Evolutionary conservation across 805 yeast species (phyloP), one percentile per base, ranked within the genome.

Genomic region (Candida sonorensis): DNA sequence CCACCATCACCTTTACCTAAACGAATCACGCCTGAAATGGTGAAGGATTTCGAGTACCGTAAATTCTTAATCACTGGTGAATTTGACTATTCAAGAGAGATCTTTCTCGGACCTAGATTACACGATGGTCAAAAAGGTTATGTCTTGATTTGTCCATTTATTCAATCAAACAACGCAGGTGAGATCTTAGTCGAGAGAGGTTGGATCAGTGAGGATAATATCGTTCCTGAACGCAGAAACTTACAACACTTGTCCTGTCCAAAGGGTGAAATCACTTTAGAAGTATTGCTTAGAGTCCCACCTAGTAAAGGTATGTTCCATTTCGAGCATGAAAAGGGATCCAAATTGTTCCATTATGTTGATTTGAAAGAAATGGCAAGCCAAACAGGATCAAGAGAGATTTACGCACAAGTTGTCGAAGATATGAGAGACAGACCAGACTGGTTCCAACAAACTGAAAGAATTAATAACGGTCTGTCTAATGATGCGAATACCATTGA

Each of bases 101-200:
- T 87, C 61, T 81, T 84, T 48, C 85, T 92, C 32, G 97, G 97
- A 0, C 97, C 98, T 5, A 69, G 96, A 42, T 65, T 81, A 30
- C 67, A 69, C 42, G 77, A 85, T 40, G 85, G 79, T 27, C 69
- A 67, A 4, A 70, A 76, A 35, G 98, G 98, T 1, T 92, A 84
- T 55, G 59, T 73, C 16, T 68, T 90, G 5, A 75, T 83, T 19
- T 81, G 94, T 5, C 97, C 98, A 10, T 75, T 92, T 47, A 69
- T 75, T 16, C 73, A 94, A 38, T 62, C 74, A 4, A 77, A 74
- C 39, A 83, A 86, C 16, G 92, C 87, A 2, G 72, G 78, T 29
- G 88, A 83, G 33, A 64, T 92, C 12, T 62, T 92, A 33, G 70
- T 92, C 18, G 94, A 85, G 53, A 72, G 98, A 43, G 98, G 98